A percentile compares a stretch with the other conserved stretches of the same genome.
phyloP scores from a whole-genome alignment of 2,329 filamentous ascomycete species.

The Apiospora malaysiana region DNA sequence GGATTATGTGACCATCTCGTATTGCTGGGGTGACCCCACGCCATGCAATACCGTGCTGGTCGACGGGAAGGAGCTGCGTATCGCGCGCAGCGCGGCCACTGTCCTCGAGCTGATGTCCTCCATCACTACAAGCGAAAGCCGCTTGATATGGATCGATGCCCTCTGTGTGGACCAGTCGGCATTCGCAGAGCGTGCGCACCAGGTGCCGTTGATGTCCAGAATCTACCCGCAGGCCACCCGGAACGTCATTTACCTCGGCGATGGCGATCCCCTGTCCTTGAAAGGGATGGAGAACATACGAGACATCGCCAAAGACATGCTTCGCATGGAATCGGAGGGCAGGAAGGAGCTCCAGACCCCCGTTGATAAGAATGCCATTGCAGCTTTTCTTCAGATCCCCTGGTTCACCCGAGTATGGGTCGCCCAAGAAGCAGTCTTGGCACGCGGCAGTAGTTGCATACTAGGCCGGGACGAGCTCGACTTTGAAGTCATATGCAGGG shows the following conservation, averaged over 20 bases:
- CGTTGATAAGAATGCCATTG: background rate
- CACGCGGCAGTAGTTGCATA: background rate
- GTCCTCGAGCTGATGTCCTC: background rate
- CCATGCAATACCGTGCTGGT: background rate
- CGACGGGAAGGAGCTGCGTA: background rate
- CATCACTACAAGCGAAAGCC: background rate
- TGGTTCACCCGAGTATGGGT: background rate
- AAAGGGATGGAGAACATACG: background rate
- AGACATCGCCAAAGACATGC: background rate
- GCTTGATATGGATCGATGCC: background rate
- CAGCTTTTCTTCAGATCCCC: background rate
- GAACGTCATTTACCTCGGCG: background rate
- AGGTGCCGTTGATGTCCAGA: background rate
- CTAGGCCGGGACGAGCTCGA: background rate
- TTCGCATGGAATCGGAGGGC: background rate
- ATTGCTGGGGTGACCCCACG: background rate
- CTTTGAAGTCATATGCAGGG: background rate
- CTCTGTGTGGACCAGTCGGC: background rate
- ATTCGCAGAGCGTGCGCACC: background rate
- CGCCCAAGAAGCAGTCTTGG: background rate
- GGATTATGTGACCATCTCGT: background rate
- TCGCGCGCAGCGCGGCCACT: background rate
- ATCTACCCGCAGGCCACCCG: background rate
- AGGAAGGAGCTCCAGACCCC: background rate
- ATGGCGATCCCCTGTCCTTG: background rate